Base-by-base conservation (phyloP, 306 rosid genomes). In the Malus sylvestris region DNA sequence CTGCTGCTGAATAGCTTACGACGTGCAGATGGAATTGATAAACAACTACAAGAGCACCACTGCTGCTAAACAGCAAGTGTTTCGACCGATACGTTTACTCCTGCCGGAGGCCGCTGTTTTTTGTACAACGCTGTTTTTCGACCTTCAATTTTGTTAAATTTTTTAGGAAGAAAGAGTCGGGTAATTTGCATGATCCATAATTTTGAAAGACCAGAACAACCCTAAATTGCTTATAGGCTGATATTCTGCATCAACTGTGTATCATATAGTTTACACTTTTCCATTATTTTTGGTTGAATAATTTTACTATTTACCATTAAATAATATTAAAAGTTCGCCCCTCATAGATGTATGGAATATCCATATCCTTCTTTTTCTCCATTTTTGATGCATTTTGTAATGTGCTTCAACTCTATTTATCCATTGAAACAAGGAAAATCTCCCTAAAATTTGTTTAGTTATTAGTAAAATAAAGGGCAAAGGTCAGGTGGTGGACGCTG, bases 11-110 rank as follows among this genome's bases (percentile, higher is more conserved):
- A 75, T 95, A 87, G 83, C 49, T 33, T 79, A 87, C 67, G 97
- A 92, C 59, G 97, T 92, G 68, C 96, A 89, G 83, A 77, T 42
- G 45, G 92, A 95, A 76, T 64, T 95, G 78, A 80, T 95, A 61
- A 92, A 87, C 83, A 52, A 76, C 25, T 86, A 89, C 90, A 90
- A 86, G 78, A 91, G 97, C 78, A 80, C 81, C 5, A 92, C 83
- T 81, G 88, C 58, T 30, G 35, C 76, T 40, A 67, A 89, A 78
- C 92, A 85, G 83, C 35, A 72, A 73, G 76, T 35, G 44, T 46
- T 35, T 15, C 46, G 6, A 3, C 40, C 8, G 44, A 80, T 65
- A 78, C 71, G 35, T 79, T 75, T 40, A 63, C 77, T 51, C 38
- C 40, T 18, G 68, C 40, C 6, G 71, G 75, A 49, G 16, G 40